phyloP scores from a whole-genome alignment of 2,329 filamentous ascomycete genomes.

The Pseudocercospora cruenta region DNA sequence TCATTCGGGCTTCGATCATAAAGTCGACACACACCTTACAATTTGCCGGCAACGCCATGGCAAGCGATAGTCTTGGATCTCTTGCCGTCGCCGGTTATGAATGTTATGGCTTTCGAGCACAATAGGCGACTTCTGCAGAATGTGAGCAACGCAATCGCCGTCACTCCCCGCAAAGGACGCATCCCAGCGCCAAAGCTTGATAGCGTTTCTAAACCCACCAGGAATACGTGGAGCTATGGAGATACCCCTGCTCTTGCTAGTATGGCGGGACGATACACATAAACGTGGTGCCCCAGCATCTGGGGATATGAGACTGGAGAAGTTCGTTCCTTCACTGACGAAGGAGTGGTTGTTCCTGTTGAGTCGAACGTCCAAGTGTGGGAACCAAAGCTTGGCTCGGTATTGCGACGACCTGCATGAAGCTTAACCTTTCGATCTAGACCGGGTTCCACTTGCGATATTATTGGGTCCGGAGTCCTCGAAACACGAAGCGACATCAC shows the following conservation, averaged over 20 bases:
- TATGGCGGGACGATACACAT: slow-evolving; percentile 3
- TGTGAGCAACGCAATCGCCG: slow-evolving; percentile 5
- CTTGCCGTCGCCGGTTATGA: not conserved
- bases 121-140: not conserved
- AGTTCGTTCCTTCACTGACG: not conserved
- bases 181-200: slow-evolving; percentile 9
- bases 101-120: slow-evolving; percentile 2
- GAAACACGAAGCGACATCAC: slow-evolving; percentile 2
- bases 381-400: not conserved
- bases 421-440: slow-evolving; percentile 9
- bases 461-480: not conserved
- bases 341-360: slow-evolving; percentile 2
- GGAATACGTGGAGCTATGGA: slow-evolving; percentile 2
- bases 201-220: not conserved
- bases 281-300: slow-evolving; percentile 9
- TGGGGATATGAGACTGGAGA: not conserved
- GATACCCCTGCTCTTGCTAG: not conserved
- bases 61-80: not conserved
- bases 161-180: slow-evolving; percentile 8
- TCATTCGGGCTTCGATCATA: not conserved
- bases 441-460: not conserved
- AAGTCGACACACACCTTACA: slow-evolving; percentile 22
- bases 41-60: slow-evolving; percentile 20
- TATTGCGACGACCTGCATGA: not conserved
- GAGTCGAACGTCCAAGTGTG: not conserved